These are phyloP conservation scores for Coccomyxa sp. DNA, from an alignment of 139 green algal genomes.

Conservation along the genomic window DNA sequence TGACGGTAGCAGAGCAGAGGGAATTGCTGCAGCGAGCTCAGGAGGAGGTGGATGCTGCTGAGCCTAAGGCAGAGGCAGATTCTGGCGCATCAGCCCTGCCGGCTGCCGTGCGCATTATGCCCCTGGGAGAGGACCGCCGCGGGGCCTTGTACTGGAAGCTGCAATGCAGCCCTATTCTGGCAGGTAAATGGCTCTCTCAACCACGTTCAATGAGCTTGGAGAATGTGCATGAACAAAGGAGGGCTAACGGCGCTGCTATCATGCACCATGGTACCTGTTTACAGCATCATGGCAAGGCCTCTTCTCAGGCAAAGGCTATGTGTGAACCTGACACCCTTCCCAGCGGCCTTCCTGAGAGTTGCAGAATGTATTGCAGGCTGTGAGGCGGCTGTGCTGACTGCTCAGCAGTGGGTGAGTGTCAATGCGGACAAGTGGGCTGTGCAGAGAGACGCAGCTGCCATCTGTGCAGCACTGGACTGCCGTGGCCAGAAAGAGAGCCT, in stretches of 20 bases:
- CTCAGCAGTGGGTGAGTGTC: too few relatives aligned
- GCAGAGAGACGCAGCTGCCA: too few relatives aligned
- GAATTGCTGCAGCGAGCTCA: conserved; percentile 24
- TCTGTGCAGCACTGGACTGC: too few relatives aligned
- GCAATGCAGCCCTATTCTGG: conserved; percentile 11
- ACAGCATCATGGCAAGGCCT: too few relatives aligned
- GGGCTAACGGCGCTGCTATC: not conserved
- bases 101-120: conserved; percentile 9
- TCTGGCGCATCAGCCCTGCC: not conserved
- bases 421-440: too few relatives aligned
- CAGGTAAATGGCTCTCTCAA: conserved; percentile 4
- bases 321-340: too few relatives aligned
- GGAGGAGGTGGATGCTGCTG: conserved; percentile 6
- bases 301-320: too few relatives aligned
- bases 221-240: not conserved
- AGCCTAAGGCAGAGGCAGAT: not conserved
- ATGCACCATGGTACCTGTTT: not conserved
- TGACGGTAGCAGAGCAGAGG: conserved; percentile 43
- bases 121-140: conserved; percentile 32
- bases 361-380: too few relatives aligned
- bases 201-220: too few relatives aligned
- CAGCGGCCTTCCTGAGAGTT: too few relatives aligned
- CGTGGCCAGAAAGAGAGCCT: too few relatives aligned
- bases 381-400: too few relatives aligned
- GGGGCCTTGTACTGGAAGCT: conserved; percentile 27